Evolutionary conservation across 2,329 filamentous ascomycete species (phyloP), one percentile per base, ranked within the genome.

Genomic region (Fusarium euwallaceae): DNA sequence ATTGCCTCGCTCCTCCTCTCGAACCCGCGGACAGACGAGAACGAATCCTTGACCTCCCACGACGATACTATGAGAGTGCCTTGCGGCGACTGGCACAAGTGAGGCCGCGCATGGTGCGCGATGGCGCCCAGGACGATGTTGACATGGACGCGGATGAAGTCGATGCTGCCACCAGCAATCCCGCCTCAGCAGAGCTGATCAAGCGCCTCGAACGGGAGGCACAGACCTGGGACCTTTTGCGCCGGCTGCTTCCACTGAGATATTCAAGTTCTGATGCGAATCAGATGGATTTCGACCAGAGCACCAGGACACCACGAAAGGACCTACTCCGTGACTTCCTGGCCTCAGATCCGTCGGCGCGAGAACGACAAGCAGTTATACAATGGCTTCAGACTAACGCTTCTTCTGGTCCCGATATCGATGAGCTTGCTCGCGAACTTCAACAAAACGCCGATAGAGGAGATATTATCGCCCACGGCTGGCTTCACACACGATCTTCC

Each of bases 211-310:
- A 97, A 82, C 89, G 93, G 73, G 97, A 99, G 83, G 91, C 92
- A 45, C 94, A 97, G 78, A 97, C 95, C 0, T 99, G 97, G 97
- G 92, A 97, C 79, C 87, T 98, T 32, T 85, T 98, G 68, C 89
- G 91, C 59, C 89, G 94, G 43, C 87, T 97, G 70, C 88, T 98
- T 61, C 91, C 92, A 12, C 83, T 94, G 73, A 89, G 94, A 77
- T 92, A 94, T 80, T 85, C 87, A 39, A 71, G 79, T 17, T 71
- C 76, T 27, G 73, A 70, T 27, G 34, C 67, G 17, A 67, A 69
- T 29, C 78, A 68, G 83, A 85, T 82, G 66, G 81, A 77, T 32
- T 78, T 71, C 64, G 32, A 53, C 5, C 48, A 66, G 41, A 61
- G 78, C 66, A 45, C 59, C 43, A 60, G 65, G 27, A 60, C 62